These are phyloP conservation scores for Aspergillus novoparasiticus DNA, from an alignment of 2,329 filamentous ascomycete genomes.

Conservation along the genomic window DNA sequence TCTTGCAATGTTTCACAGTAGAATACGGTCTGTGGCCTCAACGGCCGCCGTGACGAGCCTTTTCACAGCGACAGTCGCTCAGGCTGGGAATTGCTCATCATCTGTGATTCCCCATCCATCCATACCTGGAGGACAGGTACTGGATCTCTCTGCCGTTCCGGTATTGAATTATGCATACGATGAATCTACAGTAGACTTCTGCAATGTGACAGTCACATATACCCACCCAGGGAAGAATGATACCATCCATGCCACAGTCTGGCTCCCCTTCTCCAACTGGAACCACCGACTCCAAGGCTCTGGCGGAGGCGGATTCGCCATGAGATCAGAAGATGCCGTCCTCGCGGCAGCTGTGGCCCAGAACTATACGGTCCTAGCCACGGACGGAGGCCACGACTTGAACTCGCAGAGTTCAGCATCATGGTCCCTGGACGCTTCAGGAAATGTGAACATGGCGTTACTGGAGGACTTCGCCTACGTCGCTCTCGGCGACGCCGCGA, in stretches of 20 bases:
- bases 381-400: slow-evolving; percentile 18
- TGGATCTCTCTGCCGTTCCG: slow-evolving; percentile 9
- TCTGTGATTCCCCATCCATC: slow-evolving; percentile 5
- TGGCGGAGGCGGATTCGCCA: slow-evolving; percentile 40
- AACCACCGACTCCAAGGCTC: slow-evolving; percentile 40
- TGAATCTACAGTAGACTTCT: slow-evolving; percentile 25
- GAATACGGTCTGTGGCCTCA: background rate
- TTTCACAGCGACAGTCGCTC: background rate
- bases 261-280: slow-evolving; percentile 37
- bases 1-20: background rate
- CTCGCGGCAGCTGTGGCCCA: slow-evolving; percentile 7
- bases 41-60: background rate
- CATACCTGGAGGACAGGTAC: slow-evolving; percentile 9
- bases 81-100: slow-evolving; percentile 5
- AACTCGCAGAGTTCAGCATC: background rate
- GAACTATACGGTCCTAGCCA: slow-evolving; percentile 23
- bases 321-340: background rate
- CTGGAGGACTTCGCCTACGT: slow-evolving; percentile 39
- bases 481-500: slow-evolving; percentile 35
- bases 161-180: background rate
- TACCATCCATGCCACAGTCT: slow-evolving; percentile 31
- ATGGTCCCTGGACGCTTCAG: slow-evolving; percentile 21
- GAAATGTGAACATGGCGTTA: slow-evolving; percentile 36
- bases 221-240: slow-evolving; percentile 41
- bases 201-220: slow-evolving; percentile 43